These are phyloP conservation scores for Curvularia spicifera DNA, from an alignment of 2,329 filamentous ascomycete species.

Conservation along the genomic window DNA sequence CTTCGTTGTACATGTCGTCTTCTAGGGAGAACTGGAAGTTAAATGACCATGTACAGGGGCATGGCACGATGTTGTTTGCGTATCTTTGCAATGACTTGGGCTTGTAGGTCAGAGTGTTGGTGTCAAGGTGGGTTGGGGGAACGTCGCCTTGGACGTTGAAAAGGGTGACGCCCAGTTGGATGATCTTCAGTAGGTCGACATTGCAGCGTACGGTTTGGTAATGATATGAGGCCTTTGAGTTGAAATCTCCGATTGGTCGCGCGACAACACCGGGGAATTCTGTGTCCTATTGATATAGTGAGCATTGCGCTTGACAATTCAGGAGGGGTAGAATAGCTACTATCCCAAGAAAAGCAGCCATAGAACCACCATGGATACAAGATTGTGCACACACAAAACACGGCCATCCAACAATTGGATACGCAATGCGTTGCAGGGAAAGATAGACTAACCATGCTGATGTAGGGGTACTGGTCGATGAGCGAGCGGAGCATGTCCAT, in stretches of 20 bases:
- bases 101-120: constrained; percentile 51
- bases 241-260: constrained; percentile 91
- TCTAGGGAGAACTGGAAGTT: constrained; percentile 97
- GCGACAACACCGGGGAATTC: constrained; percentile 98
- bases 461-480: constrained; percentile 90
- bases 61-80: constrained; percentile 62
- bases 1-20: constrained; percentile 96
- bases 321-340: constrained; percentile 12
- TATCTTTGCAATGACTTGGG: constrained; percentile 58
- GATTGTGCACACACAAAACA: constrained; percentile 24
- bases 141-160: constrained; percentile 91
- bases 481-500: constrained; percentile 83
- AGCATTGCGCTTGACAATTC: constrained; percentile 16
- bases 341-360: constrained; percentile 15
- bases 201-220: constrained; percentile 98
- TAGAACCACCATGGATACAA: constrained; percentile 10
- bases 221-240: constrained; percentile 95
- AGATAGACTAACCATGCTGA: constrained; percentile 81
- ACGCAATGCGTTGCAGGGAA: constrained; percentile 10
- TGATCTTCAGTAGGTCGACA: constrained; percentile 96
- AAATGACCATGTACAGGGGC: constrained; percentile 97
- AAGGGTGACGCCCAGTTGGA: constrained; percentile 92
- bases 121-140: constrained; percentile 71
- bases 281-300: constrained; percentile 71
- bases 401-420: constrained; percentile 6